A percentile compares a stretch with the other conserved stretches of the same genome.
These are phyloP conservation scores for Penicillium occitanis DNA, from an alignment of 2,329 filamentous ascomycete genomes.

Conservation along the genomic window DNA sequence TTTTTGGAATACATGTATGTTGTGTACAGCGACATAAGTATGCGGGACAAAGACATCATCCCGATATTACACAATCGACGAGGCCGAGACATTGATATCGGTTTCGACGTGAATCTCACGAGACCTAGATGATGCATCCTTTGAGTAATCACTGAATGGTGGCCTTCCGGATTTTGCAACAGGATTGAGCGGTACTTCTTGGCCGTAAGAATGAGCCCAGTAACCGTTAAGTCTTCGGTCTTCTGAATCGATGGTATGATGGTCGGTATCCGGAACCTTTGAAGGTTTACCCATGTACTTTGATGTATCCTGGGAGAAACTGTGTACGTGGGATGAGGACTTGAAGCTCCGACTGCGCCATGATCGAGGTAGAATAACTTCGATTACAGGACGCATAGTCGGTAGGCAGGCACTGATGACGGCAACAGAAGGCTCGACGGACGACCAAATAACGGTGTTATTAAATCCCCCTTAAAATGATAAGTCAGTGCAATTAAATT, in stretches of 20 bases:
- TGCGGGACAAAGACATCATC: neutral
- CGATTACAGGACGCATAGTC: conserved; percentile 28
- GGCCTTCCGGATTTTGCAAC: neutral
- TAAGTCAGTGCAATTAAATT: neutral
- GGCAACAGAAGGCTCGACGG: conserved; percentile 32
- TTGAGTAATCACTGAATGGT: neutral
- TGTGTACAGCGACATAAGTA: neutral
- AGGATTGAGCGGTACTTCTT: neutral
- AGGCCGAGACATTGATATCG: neutral
- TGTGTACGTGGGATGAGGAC: neutral
- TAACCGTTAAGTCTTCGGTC: neutral
- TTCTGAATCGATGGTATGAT: neutral
- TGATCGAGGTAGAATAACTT: conserved; percentile 25
- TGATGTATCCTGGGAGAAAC: neutral
- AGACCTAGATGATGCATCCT: neutral
- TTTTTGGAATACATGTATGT: neutral
- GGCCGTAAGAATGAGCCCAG: neutral
- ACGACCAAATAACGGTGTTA: conserved; percentile 28
- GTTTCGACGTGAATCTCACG: neutral
- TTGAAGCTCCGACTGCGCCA: conserved; percentile 6
- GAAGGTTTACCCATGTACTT: neutral
- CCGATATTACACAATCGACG: neutral
- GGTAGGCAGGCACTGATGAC: conserved; percentile 34
- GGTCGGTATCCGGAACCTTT: neutral
- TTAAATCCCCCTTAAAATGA: neutral